These are phyloP conservation scores for Ogataea ganodermae DNA, from an alignment of 805 yeast genomes.

Conservation along the genomic window DNA sequence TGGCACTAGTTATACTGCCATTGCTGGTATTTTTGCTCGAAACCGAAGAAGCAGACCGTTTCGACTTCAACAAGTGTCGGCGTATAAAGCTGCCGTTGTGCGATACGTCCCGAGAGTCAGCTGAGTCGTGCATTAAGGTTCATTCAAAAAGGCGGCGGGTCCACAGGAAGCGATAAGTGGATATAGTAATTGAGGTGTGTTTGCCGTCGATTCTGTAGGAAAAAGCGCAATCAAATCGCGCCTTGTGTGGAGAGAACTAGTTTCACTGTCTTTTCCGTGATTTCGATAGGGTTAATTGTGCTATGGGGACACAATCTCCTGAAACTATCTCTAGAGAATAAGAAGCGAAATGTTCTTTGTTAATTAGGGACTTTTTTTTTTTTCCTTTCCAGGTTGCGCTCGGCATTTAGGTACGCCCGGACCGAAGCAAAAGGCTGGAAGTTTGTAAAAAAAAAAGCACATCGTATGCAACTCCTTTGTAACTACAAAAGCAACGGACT, in stretches of 20 bases:
- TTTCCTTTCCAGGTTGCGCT: neutral
- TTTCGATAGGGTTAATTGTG: too few relatives aligned
- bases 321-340: too few relatives aligned
- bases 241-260: too few relatives aligned
- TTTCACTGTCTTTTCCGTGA: too few relatives aligned
- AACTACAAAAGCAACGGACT: too few relatives aligned
- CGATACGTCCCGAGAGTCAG: slow-evolving; percentile 12
- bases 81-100: slow-evolving; percentile 15
- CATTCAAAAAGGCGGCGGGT: slow-evolving; percentile 3
- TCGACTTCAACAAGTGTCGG: slow-evolving; percentile 15
- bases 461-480: too few relatives aligned
- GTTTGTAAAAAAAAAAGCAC: neutral
- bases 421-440: neutral
- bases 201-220: neutral
- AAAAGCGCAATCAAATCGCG: too few relatives aligned
- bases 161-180: neutral
- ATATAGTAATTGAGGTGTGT: neutral
- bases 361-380: neutral
- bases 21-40: slow-evolving; percentile 10
- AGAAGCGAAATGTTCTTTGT: neutral
- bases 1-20: slow-evolving; percentile 6
- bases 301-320: too few relatives aligned
- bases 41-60: slow-evolving; percentile 12
- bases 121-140: slow-evolving; percentile 2
- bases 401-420: neutral